Evolutionary conservation across 257 asterid genomes (phyloP).

Genomic region (Solanum chilense): DNA sequence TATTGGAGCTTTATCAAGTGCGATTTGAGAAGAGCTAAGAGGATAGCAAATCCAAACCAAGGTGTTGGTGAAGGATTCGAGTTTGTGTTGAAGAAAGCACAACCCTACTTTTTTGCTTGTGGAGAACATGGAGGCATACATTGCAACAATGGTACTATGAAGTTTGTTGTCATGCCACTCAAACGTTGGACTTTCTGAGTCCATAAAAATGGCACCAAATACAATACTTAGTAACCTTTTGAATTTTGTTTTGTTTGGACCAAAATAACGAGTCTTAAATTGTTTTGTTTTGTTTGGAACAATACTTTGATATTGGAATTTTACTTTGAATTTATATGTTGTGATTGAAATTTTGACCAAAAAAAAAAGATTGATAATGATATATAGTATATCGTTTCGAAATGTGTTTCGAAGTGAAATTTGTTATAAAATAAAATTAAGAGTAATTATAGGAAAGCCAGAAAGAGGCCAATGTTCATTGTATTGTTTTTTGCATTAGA

Average conservation of each 20-base stretch:
- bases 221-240: background rate
- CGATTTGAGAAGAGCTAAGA: constrained; percentile 41
- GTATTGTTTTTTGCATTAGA: background rate
- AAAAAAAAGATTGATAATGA: background rate
- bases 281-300: too few species aligned
- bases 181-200: constrained; percentile 20
- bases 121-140: constrained; percentile 52
- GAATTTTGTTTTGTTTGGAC: background rate
- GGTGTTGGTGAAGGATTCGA: constrained; percentile 54
- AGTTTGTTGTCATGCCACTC: constrained; percentile 53
- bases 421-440: too few species aligned
- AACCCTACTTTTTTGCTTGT: constrained; percentile 58
- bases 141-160: constrained; percentile 68
- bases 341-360: background rate
- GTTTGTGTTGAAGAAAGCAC: constrained; percentile 45
- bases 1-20: constrained; percentile 48
- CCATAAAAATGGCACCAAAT: background rate
- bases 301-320: background rate
- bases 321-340: background rate
- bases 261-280: background rate
- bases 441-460: background rate
- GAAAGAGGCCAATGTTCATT: background rate
- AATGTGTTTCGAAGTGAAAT: background rate
- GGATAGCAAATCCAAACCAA: constrained; percentile 30
- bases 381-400: too few species aligned